Evolutionary conservation across 1,284 basidiomycete species (phyloP).

Genomic region (Malassezia brasiliensis): DNA sequence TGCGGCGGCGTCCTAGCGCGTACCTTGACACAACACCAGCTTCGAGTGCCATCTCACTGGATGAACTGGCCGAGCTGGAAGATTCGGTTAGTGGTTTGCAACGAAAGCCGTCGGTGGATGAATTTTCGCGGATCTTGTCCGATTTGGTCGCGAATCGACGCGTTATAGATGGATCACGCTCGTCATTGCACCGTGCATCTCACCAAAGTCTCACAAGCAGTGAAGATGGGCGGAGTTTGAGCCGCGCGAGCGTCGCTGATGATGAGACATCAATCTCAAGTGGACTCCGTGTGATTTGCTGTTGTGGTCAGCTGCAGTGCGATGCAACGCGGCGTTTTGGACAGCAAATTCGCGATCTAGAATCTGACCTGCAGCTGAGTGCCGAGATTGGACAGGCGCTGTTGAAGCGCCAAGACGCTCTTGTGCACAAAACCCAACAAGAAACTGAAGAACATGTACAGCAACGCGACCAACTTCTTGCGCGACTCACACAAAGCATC

Average conservation of each 20-base stretch:
- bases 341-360: slow-evolving; percentile 40
- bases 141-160: slow-evolving; percentile 13
- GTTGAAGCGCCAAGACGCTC: slow-evolving; percentile 73
- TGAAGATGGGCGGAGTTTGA: neutral
- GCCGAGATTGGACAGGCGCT: slow-evolving; percentile 80
- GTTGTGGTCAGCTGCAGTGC: slow-evolving; percentile 37
- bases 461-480: slow-evolving; percentile 37
- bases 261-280: neutral
- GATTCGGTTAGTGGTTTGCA: slow-evolving; percentile 2
- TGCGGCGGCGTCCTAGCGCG: neutral
- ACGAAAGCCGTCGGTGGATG: slow-evolving; percentile 9
- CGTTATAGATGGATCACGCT: too few relatives aligned
- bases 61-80: slow-evolving; percentile 10
- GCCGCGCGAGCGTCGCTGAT: neutral
- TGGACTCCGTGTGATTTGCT: slow-evolving; percentile 17
- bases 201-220: slow-evolving; percentile 12
- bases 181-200: neutral
- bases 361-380: slow-evolving; percentile 43
- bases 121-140: slow-evolving; percentile 15
- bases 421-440: slow-evolving; percentile 56
- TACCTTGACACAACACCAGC: neutral
- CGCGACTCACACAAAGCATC: slow-evolving; percentile 28
- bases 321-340: slow-evolving; percentile 30
- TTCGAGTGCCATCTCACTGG: neutral
- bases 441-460: slow-evolving; percentile 43